These are phyloP conservation scores for Rosellinia necatrix DNA, from an alignment of 2,329 filamentous ascomycete genomes.

Conservation along the genomic window DNA sequence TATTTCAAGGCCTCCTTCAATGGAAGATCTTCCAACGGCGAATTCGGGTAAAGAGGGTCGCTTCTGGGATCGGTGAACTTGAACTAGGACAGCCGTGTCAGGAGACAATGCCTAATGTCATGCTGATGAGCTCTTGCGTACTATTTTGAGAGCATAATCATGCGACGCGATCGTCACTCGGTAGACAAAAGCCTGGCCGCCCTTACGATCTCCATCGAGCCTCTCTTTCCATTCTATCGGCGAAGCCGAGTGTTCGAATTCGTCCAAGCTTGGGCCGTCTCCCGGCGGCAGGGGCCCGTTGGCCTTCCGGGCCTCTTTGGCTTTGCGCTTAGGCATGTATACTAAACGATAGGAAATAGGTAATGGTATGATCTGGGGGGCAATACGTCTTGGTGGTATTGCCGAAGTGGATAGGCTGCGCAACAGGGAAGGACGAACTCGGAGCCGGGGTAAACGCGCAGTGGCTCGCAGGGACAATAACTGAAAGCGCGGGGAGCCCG, in stretches of 20 bases:
- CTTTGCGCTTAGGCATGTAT: no score
- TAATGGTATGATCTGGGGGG: no score
- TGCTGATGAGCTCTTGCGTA: not conserved
- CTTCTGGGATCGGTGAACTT: not conserved
- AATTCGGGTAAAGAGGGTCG: not conserved
- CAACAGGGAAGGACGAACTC: no score
- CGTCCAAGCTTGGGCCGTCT: not conserved
- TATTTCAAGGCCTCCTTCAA: not conserved
- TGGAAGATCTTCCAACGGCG: not conserved
- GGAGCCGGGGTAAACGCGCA: no score
- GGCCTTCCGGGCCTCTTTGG: no score
- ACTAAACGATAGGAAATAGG: no score
- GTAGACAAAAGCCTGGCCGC: not conserved
- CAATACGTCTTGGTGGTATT: no score
- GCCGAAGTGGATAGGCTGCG: no score
- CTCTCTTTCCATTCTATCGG: slow-evolving; percentile 7
- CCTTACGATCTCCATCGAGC: slow-evolving; percentile 1
- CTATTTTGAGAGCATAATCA: slow-evolving; percentile 2
- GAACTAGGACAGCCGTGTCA: not conserved
- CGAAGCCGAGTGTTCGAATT: not conserved
- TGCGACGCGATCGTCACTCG: not conserved
- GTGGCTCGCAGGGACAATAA: no score
- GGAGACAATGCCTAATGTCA: no score
- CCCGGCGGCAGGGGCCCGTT: not conserved
- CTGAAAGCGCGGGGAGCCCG: no score